Evolutionary conservation across 495 filamentous ascomycete species (phyloP), one percentile per base, ranked within the genome.

Genomic region (Penicillium desertorum): DNA sequence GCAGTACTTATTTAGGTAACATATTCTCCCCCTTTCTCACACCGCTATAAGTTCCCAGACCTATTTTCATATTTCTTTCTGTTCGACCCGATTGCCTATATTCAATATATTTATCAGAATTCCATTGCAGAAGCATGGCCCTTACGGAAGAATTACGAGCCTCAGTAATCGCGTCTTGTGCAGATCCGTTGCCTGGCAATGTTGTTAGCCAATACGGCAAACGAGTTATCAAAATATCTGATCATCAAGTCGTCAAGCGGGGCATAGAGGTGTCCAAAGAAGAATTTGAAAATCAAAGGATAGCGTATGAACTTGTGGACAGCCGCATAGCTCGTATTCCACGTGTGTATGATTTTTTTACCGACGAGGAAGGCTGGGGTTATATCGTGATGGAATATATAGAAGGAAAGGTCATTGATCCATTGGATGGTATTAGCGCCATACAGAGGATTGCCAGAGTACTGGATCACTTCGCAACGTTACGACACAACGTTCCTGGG

Each of bases 311-410:
- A 51, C 56, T 70, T 19, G 37, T 73, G 43, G 67, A 75, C 34
- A 51, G 17, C 22, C 45, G 41, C 19, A 68, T 69, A 43, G 57
- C 68, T 59, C 63, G 67, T 61, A 62, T 72, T 45, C 71, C 71
- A 57, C 52, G 56, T 23, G 66, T 71, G 6, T 65, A 69, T 61
- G 55, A 55, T 41, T 72, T 64, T 50, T 73, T 71, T 20, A 51
- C 64, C 37, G 52, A 59, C 37, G 52, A 59, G 16, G n/a, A 36
- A 11, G 62, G 58, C 5, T 45, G 45, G 36, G 71, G 70, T 0
- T 74, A 71, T 63, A 63, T 73, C 20, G 58, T 73, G 29, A 71
- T 73, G 67, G 67, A 71, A 41, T 71, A 65, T 54, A 64, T 74
- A 20, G 23, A 67, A 25, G 65, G 69, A n/a, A 61, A 59, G 58